Percentiles rank a stretch among this genome's conserved stretches.
Conservation (phyloP, 2,329 filamentous ascomycete species). For the Xylaria sp. region DNA sequence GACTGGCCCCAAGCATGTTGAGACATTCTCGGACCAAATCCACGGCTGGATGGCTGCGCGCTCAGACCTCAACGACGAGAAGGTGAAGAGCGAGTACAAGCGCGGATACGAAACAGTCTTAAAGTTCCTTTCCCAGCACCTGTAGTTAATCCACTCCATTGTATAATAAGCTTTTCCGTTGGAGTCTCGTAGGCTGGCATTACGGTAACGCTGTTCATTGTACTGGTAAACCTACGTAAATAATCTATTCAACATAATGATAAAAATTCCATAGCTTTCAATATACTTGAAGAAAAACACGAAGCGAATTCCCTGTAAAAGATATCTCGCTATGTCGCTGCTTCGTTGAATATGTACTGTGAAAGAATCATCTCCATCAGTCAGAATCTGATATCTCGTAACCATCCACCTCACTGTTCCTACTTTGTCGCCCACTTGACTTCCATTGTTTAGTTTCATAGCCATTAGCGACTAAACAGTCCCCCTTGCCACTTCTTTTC, state of each 20-base stretch:
- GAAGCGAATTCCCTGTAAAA: background rate
- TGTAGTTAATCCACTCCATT: constrained; percentile 28
- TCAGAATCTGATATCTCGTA: no score
- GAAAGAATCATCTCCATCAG: no score
- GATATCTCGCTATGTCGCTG: no score
- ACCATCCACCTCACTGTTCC: no score
- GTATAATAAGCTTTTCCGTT: background rate
- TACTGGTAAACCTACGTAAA: background rate
- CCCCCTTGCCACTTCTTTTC: constrained; percentile 26
- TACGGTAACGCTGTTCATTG: background rate
- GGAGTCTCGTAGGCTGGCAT: background rate
- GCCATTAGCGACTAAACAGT: no score
- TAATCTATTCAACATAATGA: background rate
- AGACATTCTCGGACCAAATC: constrained; percentile 70
- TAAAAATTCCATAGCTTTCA: background rate
- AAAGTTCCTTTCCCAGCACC: constrained; percentile 61
- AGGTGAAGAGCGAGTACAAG: constrained; percentile 65
- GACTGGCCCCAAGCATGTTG: constrained; percentile 62
- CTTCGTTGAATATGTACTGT: no score
- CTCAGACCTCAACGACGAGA: constrained; percentile 60
- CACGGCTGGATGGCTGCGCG: constrained; percentile 79
- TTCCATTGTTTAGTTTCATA: constrained; percentile 23
- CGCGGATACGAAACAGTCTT: constrained; percentile 66
- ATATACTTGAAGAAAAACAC: background rate
- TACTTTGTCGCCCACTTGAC: no score